Evolutionary conservation across 176 grass and related monocot species (phyloP).

Genomic region (Bolboschoenus planiculmis): DNA sequence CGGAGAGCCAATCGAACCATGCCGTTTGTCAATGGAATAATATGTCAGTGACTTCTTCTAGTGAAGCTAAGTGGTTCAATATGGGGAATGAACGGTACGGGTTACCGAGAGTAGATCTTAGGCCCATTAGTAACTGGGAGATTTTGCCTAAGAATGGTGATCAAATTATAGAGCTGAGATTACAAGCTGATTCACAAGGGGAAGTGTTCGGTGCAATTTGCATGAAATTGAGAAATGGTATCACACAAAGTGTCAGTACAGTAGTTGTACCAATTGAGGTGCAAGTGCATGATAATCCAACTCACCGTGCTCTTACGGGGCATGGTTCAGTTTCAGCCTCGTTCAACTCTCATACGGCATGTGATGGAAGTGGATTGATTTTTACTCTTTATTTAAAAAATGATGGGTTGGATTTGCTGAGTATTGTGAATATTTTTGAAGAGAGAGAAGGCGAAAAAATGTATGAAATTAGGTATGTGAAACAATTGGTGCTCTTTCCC

Average conservation of each 20-base stretch:
- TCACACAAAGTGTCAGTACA: slow-evolving; percentile 29
- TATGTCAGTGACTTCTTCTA: slow-evolving; percentile 30
- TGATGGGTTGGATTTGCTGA: slow-evolving; percentile 41
- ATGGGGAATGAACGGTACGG: slow-evolving; percentile 33
- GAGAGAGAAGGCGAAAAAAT: slow-evolving; percentile 39
- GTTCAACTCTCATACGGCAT: slow-evolving; percentile 42
- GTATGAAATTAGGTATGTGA: slow-evolving; percentile 60
- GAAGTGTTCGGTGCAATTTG: slow-evolving; percentile 74
- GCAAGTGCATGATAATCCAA: slow-evolving; percentile 41
- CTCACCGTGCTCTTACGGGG: slow-evolving; percentile 30
- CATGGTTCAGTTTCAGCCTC: slow-evolving; percentile 49
- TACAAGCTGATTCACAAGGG: slow-evolving; percentile 55
- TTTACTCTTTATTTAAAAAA: slow-evolving; percentile 74
- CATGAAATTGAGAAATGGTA: slow-evolving; percentile 56
- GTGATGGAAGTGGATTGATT: slow-evolving; percentile 39
- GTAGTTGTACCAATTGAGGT: slow-evolving; percentile 78
- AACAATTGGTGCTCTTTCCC: slow-evolving; percentile 68
- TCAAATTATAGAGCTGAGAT: slow-evolving; percentile 46
- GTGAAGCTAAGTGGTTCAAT: slow-evolving; percentile 50
- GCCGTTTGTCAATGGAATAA: slow-evolving; percentile 58
- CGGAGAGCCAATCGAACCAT: slow-evolving; percentile 51
- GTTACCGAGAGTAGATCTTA: slow-evolving; percentile 51
- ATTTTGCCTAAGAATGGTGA: slow-evolving; percentile 44
- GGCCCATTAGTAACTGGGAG: slow-evolving; percentile 60
- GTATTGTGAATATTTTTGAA: slow-evolving; percentile 42